A percentile compares a stretch with the other conserved stretches of the same genome.
These are phyloP conservation scores for Xylaria grammica DNA, from an alignment of 495 filamentous ascomycete genomes.

Conservation along the genomic window DNA sequence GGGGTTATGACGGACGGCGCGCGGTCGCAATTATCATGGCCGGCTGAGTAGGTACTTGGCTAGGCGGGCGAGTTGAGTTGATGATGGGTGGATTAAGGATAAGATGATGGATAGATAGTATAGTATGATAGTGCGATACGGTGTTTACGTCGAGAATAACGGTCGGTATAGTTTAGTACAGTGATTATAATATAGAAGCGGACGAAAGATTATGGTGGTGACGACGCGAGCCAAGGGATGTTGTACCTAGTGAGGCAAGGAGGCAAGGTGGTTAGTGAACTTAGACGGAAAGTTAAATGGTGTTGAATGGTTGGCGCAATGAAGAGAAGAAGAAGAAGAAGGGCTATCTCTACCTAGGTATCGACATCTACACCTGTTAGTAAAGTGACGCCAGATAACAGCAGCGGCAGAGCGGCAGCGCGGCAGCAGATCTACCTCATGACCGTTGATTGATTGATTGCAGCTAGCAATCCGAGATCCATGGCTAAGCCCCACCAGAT, in stretches of 20 bases:
- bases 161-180: too few species aligned
- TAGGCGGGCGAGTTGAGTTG: too few species aligned
- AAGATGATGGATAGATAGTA: too few species aligned
- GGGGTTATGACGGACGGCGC: constrained; percentile 1
- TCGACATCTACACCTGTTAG: background rate
- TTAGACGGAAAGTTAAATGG: constrained; percentile 1
- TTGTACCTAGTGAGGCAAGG: too few species aligned
- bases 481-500: background rate
- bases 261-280: background rate
- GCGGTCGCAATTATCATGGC: constrained; percentile 10
- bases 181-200: background rate
- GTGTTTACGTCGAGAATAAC: too few species aligned
- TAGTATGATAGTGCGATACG: too few species aligned
- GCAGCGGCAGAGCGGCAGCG: too few species aligned
- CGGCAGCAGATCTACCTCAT: constrained; percentile 15
- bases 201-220: background rate
- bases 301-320: background rate
- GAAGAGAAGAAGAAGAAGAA: background rate
- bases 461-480: constrained; percentile 13
- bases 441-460: too few species aligned
- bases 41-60: background rate
- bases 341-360: too few species aligned
- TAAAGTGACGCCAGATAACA: constrained; percentile 17
- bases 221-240: background rate
- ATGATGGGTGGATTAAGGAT: background rate